Evolutionary conservation across 768 basidiomycete genomes (phyloP).

Genomic region (Lyophyllum atratum): DNA sequence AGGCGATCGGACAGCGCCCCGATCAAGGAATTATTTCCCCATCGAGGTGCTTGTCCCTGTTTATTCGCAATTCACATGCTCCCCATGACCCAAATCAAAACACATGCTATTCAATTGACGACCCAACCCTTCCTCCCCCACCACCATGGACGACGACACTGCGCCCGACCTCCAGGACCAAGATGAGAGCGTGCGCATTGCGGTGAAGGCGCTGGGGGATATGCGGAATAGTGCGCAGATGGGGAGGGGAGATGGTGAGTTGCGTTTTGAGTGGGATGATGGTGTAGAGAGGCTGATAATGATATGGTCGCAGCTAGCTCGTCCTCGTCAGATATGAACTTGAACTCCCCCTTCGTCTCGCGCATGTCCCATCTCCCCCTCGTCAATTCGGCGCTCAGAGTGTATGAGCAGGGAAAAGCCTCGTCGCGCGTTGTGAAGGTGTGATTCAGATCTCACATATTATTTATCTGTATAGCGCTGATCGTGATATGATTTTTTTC

Average conservation of each 20-base stretch:
- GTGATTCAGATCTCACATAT: conserved; percentile 16
- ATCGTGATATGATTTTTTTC: conserved; percentile 22
- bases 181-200: conserved; percentile 80
- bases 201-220: conserved; percentile 73
- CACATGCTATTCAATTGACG: conserved; percentile 10
- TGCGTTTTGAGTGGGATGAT: neutral
- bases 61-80: conserved; percentile 17
- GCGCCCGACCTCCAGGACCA: conserved; percentile 40
- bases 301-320: conserved; percentile 7
- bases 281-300: neutral
- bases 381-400: conserved; percentile 69
- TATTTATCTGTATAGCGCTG: neutral
- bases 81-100: conserved; percentile 9
- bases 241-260: conserved; percentile 16
- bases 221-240: conserved; percentile 59
- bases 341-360: conserved; percentile 37
- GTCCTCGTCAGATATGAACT: conserved; percentile 19
- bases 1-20: neutral
- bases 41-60: conserved; percentile 3
- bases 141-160: conserved; percentile 19
- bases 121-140: conserved; percentile 9
- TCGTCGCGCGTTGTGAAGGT: conserved; percentile 87
- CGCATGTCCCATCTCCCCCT: conserved; percentile 72
- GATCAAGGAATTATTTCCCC: neutral
- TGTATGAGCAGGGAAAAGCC: conserved; percentile 83